phyloP scores from a whole-genome alignment of 495 filamentous ascomycete genomes.

The Trichoderma erinaceum region DNA sequence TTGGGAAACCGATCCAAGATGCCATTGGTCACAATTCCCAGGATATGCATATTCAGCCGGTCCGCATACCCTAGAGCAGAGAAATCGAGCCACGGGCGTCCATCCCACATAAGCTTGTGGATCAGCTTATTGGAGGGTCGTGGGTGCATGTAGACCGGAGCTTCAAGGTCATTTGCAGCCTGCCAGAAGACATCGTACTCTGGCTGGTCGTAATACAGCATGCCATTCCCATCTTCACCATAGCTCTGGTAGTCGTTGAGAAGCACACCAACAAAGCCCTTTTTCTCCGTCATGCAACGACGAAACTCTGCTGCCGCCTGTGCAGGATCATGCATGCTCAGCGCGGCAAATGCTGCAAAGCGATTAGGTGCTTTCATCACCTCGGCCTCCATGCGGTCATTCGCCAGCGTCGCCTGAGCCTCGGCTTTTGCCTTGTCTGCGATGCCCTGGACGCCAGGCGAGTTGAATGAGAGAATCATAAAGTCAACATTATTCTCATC shows the following conservation, averaged over 20 bases:
- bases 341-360: constrained; percentile 49
- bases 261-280: constrained; percentile 48
- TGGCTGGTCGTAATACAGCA: constrained; percentile 40
- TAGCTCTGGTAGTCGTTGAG: constrained; percentile 47
- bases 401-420: constrained; percentile 31
- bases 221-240: constrained; percentile 27
- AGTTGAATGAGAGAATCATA: constrained; percentile 26
- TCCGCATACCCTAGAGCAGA: constrained; percentile 27
- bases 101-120: constrained; percentile 26
- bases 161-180: constrained; percentile 44
- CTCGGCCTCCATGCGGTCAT: constrained; percentile 49
- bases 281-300: constrained; percentile 37
- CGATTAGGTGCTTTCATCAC: constrained; percentile 39
- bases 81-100: constrained; percentile 38
- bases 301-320: constrained; percentile 45
- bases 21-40: constrained; percentile 29
- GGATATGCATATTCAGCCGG: constrained; percentile 36
- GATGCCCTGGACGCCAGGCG: constrained; percentile 23
- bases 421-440: constrained; percentile 21
- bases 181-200: constrained; percentile 42
- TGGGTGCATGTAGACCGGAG: constrained; percentile 55
- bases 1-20: constrained; percentile 49
- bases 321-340: constrained; percentile 44
- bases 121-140: constrained; percentile 39
- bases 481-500: constrained; percentile 26